Conservation (phyloP, 176 grass and related monocot species). For the Cymbopogon citratus region DNA sequence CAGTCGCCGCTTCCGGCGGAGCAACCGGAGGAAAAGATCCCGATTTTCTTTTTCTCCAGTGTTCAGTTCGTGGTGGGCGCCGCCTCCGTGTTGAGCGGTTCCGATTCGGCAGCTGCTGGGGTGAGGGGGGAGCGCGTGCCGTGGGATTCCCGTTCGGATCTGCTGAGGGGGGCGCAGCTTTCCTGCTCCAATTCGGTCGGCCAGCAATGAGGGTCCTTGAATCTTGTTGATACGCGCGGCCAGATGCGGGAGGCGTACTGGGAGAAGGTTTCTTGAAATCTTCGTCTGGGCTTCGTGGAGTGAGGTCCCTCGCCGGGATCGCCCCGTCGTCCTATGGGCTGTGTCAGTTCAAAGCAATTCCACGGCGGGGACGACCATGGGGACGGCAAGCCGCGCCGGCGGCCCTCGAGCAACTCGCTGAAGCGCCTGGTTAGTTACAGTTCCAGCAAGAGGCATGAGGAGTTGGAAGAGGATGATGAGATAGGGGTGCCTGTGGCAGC, state of each 20-base stretch:
- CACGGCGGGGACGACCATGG: slow-evolving; percentile 39
- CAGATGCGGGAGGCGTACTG: slow-evolving; percentile 37
- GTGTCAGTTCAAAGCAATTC: slow-evolving; percentile 81
- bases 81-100: background rate
- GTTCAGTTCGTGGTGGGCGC: background rate
- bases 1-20: background rate
- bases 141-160: slow-evolving; percentile 25
- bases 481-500: slow-evolving; percentile 40
- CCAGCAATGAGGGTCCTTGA: slow-evolving; percentile 21
- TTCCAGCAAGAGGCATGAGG: slow-evolving; percentile 69
- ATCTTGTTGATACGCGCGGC: slow-evolving; percentile 14
- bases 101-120: slow-evolving; percentile 19
- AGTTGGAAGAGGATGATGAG: slow-evolving; percentile 66
- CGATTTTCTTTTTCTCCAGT: slow-evolving; percentile 15
- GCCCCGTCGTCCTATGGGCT: slow-evolving; percentile 69
- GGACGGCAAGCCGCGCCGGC: slow-evolving; percentile 47
- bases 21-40: slow-evolving; percentile 16
- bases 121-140: background rate
- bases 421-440: slow-evolving; percentile 76
- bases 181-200: slow-evolving; percentile 12
- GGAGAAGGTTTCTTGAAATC: slow-evolving; percentile 35
- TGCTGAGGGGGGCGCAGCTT: background rate
- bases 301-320: slow-evolving; percentile 28
- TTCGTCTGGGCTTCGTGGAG: background rate
- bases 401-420: slow-evolving; percentile 62